A percentile compares a stretch with the other conserved stretches of the same genome.
Conservation (phyloP, 352 stramenopile species). For the Globisporangium cylindrosporum region DNA sequence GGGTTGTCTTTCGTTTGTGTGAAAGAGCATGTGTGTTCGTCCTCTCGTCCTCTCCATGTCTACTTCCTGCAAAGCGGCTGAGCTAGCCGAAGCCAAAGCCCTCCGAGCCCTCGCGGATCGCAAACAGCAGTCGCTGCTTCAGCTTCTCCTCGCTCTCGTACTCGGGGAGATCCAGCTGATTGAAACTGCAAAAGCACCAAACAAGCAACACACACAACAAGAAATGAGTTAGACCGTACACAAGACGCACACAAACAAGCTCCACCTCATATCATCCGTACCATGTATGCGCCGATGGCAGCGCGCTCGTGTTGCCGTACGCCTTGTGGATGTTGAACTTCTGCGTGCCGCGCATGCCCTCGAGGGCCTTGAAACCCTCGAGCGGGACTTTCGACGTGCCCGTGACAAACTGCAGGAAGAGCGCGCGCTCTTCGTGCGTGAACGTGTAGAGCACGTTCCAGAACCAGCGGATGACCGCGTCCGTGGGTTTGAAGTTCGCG, state of each 20-base stretch:
- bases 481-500: constrained; percentile 88
- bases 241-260: constrained; percentile 3
- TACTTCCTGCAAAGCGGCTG: neutral
- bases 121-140: constrained; percentile 95
- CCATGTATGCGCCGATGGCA: constrained; percentile 97
- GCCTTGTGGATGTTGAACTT: constrained; percentile 99
- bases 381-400: constrained; percentile 93
- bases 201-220: neutral
- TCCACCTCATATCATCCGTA: constrained; percentile 26
- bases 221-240: neutral
- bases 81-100: constrained; percentile 97
- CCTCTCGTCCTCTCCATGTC: neutral
- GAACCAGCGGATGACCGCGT: constrained; percentile 92
- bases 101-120: constrained; percentile 97
- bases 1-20: neutral
- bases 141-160: constrained; percentile 98
- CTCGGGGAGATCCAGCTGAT: constrained; percentile 98
- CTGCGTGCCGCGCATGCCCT: constrained; percentile 98
- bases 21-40: neutral
- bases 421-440: constrained; percentile 88
- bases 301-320: constrained; percentile 84
- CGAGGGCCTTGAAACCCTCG: constrained; percentile 97
- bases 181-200: constrained; percentile 84
- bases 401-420: constrained; percentile 94
- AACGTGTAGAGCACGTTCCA: constrained; percentile 91